phyloP scores from a whole-genome alignment of 768 basidiomycete species.

The Sistotremastrum niveocremeum region DNA sequence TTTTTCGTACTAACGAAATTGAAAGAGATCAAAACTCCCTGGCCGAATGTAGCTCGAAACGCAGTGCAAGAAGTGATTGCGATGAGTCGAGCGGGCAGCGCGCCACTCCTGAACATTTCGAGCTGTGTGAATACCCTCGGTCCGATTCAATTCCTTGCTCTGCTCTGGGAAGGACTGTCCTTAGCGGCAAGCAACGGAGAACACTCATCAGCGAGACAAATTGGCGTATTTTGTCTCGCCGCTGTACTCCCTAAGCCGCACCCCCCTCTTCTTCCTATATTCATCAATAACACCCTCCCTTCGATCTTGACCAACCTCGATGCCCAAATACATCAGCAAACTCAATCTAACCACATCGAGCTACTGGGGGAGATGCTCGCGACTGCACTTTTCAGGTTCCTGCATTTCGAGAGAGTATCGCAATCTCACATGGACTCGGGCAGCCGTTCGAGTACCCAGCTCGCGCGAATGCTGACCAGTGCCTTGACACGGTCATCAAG shows the following conservation, averaged over 20 bases:
- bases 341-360: conserved; percentile 41
- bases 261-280: conserved; percentile 61
- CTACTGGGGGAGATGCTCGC: conserved; percentile 52
- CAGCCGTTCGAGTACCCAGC: conserved; percentile 38
- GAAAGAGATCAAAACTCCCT: conserved; percentile 12
- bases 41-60: conserved; percentile 40
- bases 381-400: conserved; percentile 48
- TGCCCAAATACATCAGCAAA: conserved; percentile 33
- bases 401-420: conserved; percentile 61
- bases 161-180: conserved; percentile 57
- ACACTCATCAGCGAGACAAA: conserved; percentile 45
- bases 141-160: conserved; percentile 46
- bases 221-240: conserved; percentile 56
- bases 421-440: conserved; percentile 40
- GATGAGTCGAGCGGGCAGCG: conserved; percentile 46
- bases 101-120: conserved; percentile 50
- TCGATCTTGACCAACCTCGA: conserved; percentile 45
- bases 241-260: conserved; percentile 35
- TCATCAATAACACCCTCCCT: conserved; percentile 56
- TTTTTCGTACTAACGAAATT: background rate
- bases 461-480: conserved; percentile 54
- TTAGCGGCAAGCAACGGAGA: conserved; percentile 41
- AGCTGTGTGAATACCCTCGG: conserved; percentile 46
- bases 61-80: conserved; percentile 44
- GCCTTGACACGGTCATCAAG: conserved; percentile 45